Base-by-base conservation (phyloP, 768 basidiomycete genomes). In the Crassisporium funariophilum region DNA sequence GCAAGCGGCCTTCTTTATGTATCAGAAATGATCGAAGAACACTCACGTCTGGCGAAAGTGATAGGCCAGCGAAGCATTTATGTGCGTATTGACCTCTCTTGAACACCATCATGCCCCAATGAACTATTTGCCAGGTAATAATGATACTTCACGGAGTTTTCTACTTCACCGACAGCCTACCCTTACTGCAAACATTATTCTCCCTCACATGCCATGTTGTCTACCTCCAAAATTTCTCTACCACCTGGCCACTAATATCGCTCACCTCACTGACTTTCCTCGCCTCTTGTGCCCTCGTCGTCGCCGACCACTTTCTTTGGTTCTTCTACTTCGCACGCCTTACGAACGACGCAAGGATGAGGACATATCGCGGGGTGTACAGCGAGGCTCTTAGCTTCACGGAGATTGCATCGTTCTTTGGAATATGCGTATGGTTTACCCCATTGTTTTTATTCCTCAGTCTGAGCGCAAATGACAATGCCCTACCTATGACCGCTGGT, bases 391-490 rank as follows among this genome's bases (percentile, higher is more conserved):
- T 74, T 7, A 71, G 75, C 5, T 90, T 91, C 57, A 74, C 78
- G 15, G 88, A 91, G 60, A 86, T 89, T 47, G 84, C 88, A 13
- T 86, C 89, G 7, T 91, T 92, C 68, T 91, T 92, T 52, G 88
- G 81, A 3, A 66, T 88, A 27, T 91, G 88, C 65, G 84, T 91
- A n/a, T 92, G 88, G 89, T 78, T 88, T 21, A 81, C 88, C 6
- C 97, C 97, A 2, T 67, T 99, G 22, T 99, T 95, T 69, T 69
- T 99, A 23, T 99, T 99, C 75, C 72, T 99, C 47, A 95, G 93
- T 60, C 73, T 99, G 42, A 95, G 91, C 52, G 95, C 97, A 12
- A 98, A 98, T 54, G 97, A 99, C 63, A 92, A 98, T 59, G 91
- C 95, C 2, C 77, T 98, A 12, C 97, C 97, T 4, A 75, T 76